Evolutionary conservation across 768 basidiomycete genomes (phyloP), one percentile per base, ranked within the genome.

Genomic region (Hemileccinum impolitum): DNA sequence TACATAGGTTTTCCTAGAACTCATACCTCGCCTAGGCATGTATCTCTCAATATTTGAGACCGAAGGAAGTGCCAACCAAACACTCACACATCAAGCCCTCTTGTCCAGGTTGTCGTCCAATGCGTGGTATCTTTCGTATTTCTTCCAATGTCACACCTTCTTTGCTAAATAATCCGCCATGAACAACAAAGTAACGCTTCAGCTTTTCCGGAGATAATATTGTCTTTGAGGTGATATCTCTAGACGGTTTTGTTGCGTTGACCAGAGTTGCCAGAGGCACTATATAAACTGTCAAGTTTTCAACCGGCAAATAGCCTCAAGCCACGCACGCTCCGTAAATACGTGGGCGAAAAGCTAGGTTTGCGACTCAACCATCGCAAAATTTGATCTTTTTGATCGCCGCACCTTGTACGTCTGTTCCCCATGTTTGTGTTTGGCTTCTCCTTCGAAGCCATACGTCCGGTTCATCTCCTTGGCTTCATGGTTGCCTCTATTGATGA

Each of bases 401-500:
- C 62, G 44, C 21, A 85, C 90, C 79, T 93, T 94, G 74, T 94
- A 97, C 0, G 91, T 87, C 65, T 93, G 85, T 61, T 96, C 94
- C 25, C 94, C 94, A 57, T 95, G 92, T 66, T 99, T 98, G 62
- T 95, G 88, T 63, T 95, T 95, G 26, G 84, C 88, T 72, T 99
- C 96, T 35, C 94, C 94, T 67, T 95, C 92, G 61, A 94, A 94
- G 1, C 93, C 93, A 66, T 95, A 94, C 18, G 85, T 81, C 42
- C 86, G 74, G 69, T 99, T 99, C 96, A 99, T 98, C 39, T 97
- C 94, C 66, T 90, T 90, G 51, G 92, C 85, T 71, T 95, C 93
- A 62, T 98, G 95, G 70, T 97, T 98, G 15, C 95, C 95, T 55
- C 95, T 82, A 67, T 99, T 98, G 64, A 99, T 81, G 67, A 80